Base-by-base conservation (phyloP, 768 basidiomycete genomes). In the Rhodosporidiobolus odoratus region DNA sequence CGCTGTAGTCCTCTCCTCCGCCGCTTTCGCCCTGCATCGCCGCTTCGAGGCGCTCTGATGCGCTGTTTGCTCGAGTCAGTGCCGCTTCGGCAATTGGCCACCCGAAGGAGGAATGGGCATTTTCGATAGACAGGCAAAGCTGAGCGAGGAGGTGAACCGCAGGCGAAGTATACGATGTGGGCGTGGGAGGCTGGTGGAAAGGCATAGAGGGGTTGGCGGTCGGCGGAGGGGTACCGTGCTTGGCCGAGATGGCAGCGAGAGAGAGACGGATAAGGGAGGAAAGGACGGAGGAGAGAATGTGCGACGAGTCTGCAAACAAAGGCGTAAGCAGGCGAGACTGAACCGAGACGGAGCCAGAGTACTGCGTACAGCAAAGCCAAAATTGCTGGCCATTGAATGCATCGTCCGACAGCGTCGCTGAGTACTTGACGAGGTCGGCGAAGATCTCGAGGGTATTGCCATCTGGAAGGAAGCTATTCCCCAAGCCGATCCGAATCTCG, bases 261-360 rank as follows among this genome's bases (percentile, higher is more conserved):
- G 65, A 58, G 34, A 74, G 66, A 38, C 73, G 73, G 56, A 74
- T 62, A 38, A 74, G 66, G 54, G 73, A 74, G 25, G 73, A 74
- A 16, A 74, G 56, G 27, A 66, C 61, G 21, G 73, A 74, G 3
- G 73, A 74, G 23, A 74, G 59, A 23, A 74, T 58, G 60, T 74
- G 73, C 6, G 59, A 57, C 2, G 69, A 48, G 34, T 74, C 73
- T 74, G 62, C 13, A 30, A 2, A 21, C 4, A 10, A 37, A 13
- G 10, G 13, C 19, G 68, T 58, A 38, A 41, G 57, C 47, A 7
- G 38, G 40, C 0, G 45, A 47, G 17, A 1, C n/a, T n/a, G n/a
- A n/a, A n/a, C n/a, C n/a, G 35, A 13, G 1, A 19, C 19, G 7
- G 57, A 32, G n/a, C 7, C 45, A 53, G 41, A 9, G 63, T 30